Conservation (phyloP, 163 green algal genomes). For the Volvox carteri region DNA sequence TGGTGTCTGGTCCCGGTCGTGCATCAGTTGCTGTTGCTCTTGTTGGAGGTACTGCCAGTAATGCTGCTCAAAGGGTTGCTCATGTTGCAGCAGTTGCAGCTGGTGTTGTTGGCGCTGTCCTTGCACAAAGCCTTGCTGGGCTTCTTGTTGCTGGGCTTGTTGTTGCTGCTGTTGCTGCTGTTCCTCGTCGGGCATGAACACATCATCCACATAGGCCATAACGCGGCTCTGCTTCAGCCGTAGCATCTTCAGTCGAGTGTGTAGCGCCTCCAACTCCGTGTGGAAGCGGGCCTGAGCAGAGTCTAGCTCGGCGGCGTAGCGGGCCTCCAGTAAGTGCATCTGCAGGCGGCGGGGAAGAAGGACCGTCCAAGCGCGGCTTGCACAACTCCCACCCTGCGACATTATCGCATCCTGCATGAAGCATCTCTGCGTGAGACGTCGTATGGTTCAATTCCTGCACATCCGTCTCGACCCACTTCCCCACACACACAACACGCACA, state of each 20-base stretch:
- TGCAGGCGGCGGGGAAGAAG: background rate
- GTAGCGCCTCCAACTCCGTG: slow-evolving; percentile 26
- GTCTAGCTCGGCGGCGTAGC: slow-evolving; percentile 8
- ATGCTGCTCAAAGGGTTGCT: no score
- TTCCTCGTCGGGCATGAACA: background rate
- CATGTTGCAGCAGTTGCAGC: background rate
- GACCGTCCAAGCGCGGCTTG: no score
- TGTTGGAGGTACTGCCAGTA: no score
- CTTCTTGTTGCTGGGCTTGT: background rate
- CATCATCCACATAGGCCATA: slow-evolving; percentile 40
- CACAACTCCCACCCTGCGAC: no score
- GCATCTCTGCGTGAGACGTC: no score
- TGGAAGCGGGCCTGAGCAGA: background rate
- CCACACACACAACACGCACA: no score
- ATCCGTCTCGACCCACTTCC: no score
- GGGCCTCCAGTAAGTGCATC: slow-evolving; percentile 14
- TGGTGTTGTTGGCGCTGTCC: background rate
- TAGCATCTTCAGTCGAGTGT: slow-evolving; percentile 35
- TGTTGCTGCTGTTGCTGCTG: background rate
- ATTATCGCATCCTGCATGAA: no score
- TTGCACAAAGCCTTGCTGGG: no score
- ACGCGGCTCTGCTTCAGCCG: slow-evolving; percentile 49
- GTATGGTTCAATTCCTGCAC: no score
- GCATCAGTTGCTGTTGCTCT: background rate
- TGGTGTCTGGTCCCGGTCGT: slow-evolving; percentile 1